Percentiles rank a stretch among this genome's conserved stretches.
Conservation (phyloP, 139 green algal genomes). For the Diplosphaera chodatii region DNA sequence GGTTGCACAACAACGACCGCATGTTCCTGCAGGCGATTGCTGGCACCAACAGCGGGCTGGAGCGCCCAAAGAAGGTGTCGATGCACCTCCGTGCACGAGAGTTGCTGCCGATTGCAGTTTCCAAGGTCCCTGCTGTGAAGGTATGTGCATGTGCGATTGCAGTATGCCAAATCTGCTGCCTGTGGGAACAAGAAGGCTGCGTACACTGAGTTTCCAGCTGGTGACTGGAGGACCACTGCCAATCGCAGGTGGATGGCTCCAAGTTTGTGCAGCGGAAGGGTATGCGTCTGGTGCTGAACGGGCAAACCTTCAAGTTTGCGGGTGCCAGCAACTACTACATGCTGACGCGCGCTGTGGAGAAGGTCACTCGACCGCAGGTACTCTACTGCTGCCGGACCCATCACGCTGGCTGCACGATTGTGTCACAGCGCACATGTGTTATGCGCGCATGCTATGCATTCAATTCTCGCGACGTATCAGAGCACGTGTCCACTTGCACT, state of each 20-base stretch:
- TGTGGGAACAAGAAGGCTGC: too few species aligned
- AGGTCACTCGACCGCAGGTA: neutral
- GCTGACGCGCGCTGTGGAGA: neutral
- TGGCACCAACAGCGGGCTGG: neutral
- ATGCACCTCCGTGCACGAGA: neutral
- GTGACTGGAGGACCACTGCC: too few species aligned
- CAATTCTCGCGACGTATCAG: too few species aligned
- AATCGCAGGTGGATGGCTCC: slow-evolving; percentile 9
- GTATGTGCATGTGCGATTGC: too few species aligned
- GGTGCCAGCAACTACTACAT: slow-evolving; percentile 19
- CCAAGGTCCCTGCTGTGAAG: neutral
- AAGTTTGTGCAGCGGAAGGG: neutral
- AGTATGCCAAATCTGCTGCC: too few species aligned
- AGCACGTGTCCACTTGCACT: neutral
- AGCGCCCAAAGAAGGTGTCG: neutral
- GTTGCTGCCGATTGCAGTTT: neutral
- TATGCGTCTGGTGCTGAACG: slow-evolving; percentile 2
- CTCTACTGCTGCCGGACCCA: too few species aligned
- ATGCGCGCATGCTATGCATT: too few species aligned
- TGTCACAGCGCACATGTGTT: too few species aligned
- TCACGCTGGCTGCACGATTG: too few species aligned
- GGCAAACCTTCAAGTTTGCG: slow-evolving; percentile 14
- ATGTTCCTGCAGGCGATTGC: neutral
- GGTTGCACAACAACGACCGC: too few species aligned
- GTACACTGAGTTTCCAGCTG: too few species aligned